Base-by-base conservation (phyloP, 1,284 basidiomycete genomes). In the Leccinum laetum region DNA sequence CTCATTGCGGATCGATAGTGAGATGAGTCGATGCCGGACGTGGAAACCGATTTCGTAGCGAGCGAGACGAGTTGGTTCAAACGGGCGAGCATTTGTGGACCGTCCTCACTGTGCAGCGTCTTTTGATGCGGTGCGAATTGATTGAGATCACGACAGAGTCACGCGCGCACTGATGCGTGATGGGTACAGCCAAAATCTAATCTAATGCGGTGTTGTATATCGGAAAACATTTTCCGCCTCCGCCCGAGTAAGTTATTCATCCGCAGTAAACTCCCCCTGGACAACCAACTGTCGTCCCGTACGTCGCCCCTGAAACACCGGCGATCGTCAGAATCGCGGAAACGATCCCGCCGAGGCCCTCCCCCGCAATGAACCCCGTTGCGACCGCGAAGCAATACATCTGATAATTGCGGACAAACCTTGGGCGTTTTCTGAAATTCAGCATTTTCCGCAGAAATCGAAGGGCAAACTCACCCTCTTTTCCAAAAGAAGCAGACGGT, bases 1-100 rank as follows among this genome's bases (percentile, higher is more conserved):
- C 66, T 61, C 68, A 77, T 74, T 52, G 68, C 56, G 1, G 76
- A 69, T 2, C 75, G 76, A 59, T 76, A 78, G 18, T 67, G 70
- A 41, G 74, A 72, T 5, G 64, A 1, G 39, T 78, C 74, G 41
- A 75, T 16, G 35, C 60, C 44, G 46, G 62, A 44, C 9, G 63
- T 65, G 35, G 71, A 65, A 24, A 65, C 60, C 5, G 71, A 16
- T 49, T 66, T 70, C 21, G 68, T 61, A 24, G 61, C 61, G n/a
- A 73, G 26, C 1, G 75, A 77, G 58, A 65, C 61, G 16, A 75
- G 21, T 57, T 69, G 65, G 18, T 65, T 77, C 58, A 76, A n/a
- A 5, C 69, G 71, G 26, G 7, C 61, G 26, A 74, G 49, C 73
- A 74, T 74, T 11, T 35, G 24, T 11, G 2, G 46, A 13, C 32